Conservation (phyloP, 371 early-diverging fungal species). For the Mucor racemosus region DNA sequence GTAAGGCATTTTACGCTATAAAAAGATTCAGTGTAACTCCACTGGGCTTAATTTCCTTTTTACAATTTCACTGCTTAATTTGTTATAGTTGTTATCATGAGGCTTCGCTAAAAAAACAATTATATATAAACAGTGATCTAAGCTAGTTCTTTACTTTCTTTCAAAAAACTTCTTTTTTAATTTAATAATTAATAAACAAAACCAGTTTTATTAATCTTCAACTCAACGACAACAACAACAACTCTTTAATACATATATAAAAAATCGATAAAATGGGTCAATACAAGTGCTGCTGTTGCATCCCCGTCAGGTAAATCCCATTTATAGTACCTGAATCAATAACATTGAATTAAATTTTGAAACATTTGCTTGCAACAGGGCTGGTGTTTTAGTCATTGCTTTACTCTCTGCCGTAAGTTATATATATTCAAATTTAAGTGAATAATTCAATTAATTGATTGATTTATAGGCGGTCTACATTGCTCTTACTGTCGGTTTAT, state of each 20-base stretch:
- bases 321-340: background rate
- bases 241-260: background rate
- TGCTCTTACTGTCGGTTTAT: conserved; percentile 18
- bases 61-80: background rate
- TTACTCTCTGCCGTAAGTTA: conserved; percentile 30
- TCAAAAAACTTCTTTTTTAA: background rate
- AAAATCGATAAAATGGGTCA: conserved; percentile 25
- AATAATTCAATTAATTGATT: background rate
- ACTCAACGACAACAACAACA: background rate
- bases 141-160: conserved; percentile 1
- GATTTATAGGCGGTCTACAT: conserved; percentile 27
- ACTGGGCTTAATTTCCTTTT: conserved; percentile 17
- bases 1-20: background rate
- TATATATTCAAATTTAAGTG: background rate
- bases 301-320: conserved; percentile 30
- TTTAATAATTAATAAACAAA: background rate
- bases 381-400: conserved; percentile 38
- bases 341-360: background rate
- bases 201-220: background rate
- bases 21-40: conserved; percentile 9
- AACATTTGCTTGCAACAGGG: conserved; percentile 16
- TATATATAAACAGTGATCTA: conserved; percentile 6
- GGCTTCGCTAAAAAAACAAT: conserved; percentile 25
- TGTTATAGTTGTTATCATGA: conserved; percentile 16
- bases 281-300: conserved; percentile 33